phyloP scores from a whole-genome alignment of 257 asterid species.

The Ligustrum vulgare region DNA sequence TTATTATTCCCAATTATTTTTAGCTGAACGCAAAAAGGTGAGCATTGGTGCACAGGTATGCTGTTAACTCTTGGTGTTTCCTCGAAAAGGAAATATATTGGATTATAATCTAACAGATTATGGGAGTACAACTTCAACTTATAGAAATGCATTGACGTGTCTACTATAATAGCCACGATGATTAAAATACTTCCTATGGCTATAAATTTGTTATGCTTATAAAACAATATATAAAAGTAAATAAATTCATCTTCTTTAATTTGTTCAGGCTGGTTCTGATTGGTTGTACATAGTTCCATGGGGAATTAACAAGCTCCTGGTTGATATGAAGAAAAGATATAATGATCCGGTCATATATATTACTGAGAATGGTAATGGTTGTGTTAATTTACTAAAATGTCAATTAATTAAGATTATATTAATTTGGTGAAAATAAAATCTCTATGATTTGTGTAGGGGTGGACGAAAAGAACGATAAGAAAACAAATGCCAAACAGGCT shows the following conservation, averaged over 20 bases:
- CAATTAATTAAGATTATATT: background rate
- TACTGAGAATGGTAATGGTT: conserved; percentile 34
- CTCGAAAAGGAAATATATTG: background rate
- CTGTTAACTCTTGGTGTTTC: background rate
- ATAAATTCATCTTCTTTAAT: background rate
- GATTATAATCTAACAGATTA: too few relatives aligned
- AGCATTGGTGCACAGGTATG: background rate
- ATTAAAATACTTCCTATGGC: background rate
- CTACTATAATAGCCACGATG: background rate
- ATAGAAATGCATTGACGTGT: background rate
- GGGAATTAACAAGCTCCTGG: conserved; percentile 39
- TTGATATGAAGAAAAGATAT: conserved; percentile 20
- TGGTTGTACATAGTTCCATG: conserved; percentile 37
- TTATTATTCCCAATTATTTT: background rate
- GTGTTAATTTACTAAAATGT: background rate
- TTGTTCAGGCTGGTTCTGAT: conserved; percentile 30
- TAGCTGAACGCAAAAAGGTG: background rate
- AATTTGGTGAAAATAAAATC: background rate
- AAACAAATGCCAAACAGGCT: conserved; percentile 14
- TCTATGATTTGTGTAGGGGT: background rate
- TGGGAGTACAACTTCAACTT: too few relatives aligned
- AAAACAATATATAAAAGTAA: background rate
- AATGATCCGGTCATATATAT: conserved; percentile 30
- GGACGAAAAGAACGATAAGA: conserved; percentile 11
- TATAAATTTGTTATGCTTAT: background rate